These are phyloP conservation scores for Ogataea nakhonphanomensis DNA, from an alignment of 805 yeast genomes.

Conservation along the genomic window DNA sequence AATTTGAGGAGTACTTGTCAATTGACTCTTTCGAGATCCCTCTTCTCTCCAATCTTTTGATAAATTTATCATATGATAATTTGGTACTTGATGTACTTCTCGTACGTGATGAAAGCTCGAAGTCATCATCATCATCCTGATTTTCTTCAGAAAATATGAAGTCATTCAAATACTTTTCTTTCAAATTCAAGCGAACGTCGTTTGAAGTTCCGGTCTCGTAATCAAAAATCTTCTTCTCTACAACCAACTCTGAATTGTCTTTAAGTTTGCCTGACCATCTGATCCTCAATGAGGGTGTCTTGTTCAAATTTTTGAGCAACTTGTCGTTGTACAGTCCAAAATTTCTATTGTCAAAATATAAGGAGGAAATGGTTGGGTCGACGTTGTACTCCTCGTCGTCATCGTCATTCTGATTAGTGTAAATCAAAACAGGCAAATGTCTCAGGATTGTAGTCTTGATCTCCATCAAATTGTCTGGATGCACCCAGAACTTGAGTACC, in stretches of 20 bases:
- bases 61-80: conserved; percentile 41
- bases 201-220: conserved; percentile 41
- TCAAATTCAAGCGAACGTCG: conserved; percentile 64
- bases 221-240: conserved; percentile 78
- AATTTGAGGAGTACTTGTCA: conserved; percentile 49
- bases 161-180: conserved; percentile 77
- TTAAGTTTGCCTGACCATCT: conserved; percentile 86
- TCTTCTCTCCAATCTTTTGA: conserved; percentile 60
- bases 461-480: conserved; percentile 95
- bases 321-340: conserved; percentile 87
- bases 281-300: conserved; percentile 72
- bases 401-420: conserved; percentile 47
- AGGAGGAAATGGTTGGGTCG: conserved; percentile 82
- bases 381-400: conserved; percentile 49
- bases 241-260: conserved; percentile 71
- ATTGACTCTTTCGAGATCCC: conserved; percentile 52
- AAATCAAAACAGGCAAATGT: conserved; percentile 88
- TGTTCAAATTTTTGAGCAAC: conserved; percentile 58
- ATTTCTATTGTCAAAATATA: conserved; percentile 80
- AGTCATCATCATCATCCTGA: conserved; percentile 35
- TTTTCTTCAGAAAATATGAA: conserved; percentile 41
- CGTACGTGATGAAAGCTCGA: conserved; percentile 21
- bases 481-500: conserved; percentile 91
- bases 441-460: conserved; percentile 93
- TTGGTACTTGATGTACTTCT: conserved; percentile 12